phyloP scores from a whole-genome alignment of 2,329 filamentous ascomycete species.

The Ustilaginoidea virens region DNA sequence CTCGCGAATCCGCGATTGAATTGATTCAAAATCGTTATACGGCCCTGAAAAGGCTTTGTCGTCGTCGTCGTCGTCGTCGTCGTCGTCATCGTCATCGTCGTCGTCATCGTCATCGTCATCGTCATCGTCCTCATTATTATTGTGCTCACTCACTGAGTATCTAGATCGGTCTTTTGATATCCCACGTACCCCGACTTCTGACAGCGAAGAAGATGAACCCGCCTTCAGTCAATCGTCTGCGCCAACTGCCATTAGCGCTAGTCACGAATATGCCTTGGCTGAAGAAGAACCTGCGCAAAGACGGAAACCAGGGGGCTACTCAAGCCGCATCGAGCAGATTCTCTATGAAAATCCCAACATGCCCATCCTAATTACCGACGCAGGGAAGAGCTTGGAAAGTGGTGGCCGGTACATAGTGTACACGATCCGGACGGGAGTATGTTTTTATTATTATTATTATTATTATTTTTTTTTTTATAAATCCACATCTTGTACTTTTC shows the following conservation, averaged over 20 bases:
- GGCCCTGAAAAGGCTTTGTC: no score
- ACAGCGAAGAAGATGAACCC: slow-evolving; percentile 50
- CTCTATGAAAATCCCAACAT: slow-evolving; percentile 88
- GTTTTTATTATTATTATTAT: no score
- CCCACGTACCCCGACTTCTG: slow-evolving; percentile 57
- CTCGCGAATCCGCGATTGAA: no score
- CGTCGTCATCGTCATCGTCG: no score
- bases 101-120: no score
- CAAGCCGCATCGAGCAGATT: slow-evolving; percentile 93
- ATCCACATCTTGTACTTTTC: no score
- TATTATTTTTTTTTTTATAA: no score
- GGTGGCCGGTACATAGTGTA: slow-evolving; percentile 93
- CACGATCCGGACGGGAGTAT: slow-evolving; percentile 85
- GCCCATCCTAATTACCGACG: slow-evolving; percentile 82
- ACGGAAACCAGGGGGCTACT: slow-evolving; percentile 72
- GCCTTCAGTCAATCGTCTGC: slow-evolving; percentile 13
- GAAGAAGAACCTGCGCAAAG: slow-evolving; percentile 32
- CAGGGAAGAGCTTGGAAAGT: slow-evolving; percentile 86
- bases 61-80: no score
- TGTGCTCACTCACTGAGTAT: no score
- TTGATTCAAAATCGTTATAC: no score
- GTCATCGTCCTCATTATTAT: no score
- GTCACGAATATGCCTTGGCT: slow-evolving; percentile 31
- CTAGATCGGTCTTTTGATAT: slow-evolving; percentile 38
- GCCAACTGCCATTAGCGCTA: slow-evolving; percentile 15